Evolutionary conservation across 108 stramenopile genomes (phyloP), one percentile per base, ranked within the genome.

Genomic region (Cyclotella cryptica): DNA sequence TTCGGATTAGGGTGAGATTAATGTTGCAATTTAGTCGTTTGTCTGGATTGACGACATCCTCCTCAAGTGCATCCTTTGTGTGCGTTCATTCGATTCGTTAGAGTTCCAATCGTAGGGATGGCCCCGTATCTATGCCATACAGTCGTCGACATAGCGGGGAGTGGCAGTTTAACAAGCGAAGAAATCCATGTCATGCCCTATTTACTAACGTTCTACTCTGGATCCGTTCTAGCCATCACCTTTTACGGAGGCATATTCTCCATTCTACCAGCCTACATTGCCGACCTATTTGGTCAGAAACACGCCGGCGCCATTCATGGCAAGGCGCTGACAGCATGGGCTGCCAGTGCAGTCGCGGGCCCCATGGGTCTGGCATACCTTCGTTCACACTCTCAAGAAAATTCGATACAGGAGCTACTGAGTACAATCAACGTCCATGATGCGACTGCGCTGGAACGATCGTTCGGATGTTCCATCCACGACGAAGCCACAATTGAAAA

Each of bases 241-340:
- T 86, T 90, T 71, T 93, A 93, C 79, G 96, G 96, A 15, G 96
- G 70, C 68, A 58, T 71, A 26, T 71, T 71, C 26, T 57, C 54
- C 22, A 59, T 57, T 14, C 57, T 71, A 10, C 70, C 96, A 24
- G 96, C 93, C 11, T 94, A 94, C 75, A 90, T 93, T 77, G 84
- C 92, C 18, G 93, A 96, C 75, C 67, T 94, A 22, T 96, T 91
- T 67, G 96, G 96, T 27, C 83, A 80, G 49, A 92, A 91, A 74
- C 77, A 91, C 68, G 81, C 92, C 19, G 91, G 89, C 17, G 90
- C 92, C 30, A 90, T 92, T 44, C 94, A 95, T 71, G 94, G 94
- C 8, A 86, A 90, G 39, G 81, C 91, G 18, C 68, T 96, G 54
- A 80, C 88, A 12, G 89, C 87, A 9, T 91, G 89, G 75, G 77